Evolutionary conservation across 495 filamentous ascomycete genomes (phyloP), one percentile per base, ranked within the genome.

Genomic region (Viridothelium virens): DNA sequence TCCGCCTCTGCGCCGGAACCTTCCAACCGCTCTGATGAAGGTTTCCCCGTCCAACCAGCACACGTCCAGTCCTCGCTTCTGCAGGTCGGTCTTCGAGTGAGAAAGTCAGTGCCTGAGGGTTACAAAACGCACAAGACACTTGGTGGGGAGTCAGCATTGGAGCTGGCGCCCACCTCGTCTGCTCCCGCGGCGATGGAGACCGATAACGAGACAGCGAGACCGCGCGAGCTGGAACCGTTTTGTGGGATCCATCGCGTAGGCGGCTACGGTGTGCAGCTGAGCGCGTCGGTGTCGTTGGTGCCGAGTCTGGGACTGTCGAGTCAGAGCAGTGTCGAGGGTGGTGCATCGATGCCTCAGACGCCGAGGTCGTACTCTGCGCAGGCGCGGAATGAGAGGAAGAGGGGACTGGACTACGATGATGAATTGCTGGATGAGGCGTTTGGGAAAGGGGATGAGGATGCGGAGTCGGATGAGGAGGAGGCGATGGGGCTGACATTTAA

Each of bases 51-150:
- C 80, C 91, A 25, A 84, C 91, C 9, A 3, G 73, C 77, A 9
- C 79, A 78, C 31, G 81, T 96, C 33, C 90, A 94, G 74, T 80
- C 91, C 16, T 87, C 87, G 16, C 86, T 97, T 14, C 80, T 96
- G 3, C 88, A 82, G 67, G 92, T 97, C 63, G 93, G 93, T 69
- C 95, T 96, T 90, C 86, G 92, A 41, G 84, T 97, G 63, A 88
- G 93, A 67, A 96, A 97, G 77, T 87, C 88, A 10, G 86, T 97
- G 2, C 89, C 90, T 0, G 91, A 96, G 66, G 93, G 93, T 63
- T 96, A 96, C 79, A 95, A 93, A 78, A 93, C 89, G 12, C 82
- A 84, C 68, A 72, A 79, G 67, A 70, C 70, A 25, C 34, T 70
- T 12, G 61, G 61, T 7, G 44, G 16, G 63, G 31, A 18, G 2